Evolutionary conservation across 2,329 filamentous ascomycete genomes (phyloP).

Genomic region (Epichloe scottii): DNA sequence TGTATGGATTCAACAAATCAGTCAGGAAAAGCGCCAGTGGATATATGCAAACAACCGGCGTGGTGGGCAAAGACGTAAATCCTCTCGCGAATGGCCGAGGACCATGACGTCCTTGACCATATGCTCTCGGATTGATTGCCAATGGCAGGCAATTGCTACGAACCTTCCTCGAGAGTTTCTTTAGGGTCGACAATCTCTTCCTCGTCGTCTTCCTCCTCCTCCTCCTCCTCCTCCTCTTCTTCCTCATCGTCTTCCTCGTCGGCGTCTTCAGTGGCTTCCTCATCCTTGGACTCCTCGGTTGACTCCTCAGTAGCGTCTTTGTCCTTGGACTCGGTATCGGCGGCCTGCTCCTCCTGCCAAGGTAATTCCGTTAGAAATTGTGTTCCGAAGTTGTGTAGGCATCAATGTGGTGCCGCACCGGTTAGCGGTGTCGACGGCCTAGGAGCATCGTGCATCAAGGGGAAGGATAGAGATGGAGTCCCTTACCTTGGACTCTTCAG

Average conservation of each 20-base stretch:
- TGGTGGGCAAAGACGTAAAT: background rate
- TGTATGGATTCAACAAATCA: conserved; percentile 28
- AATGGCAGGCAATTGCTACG: conserved; percentile 25
- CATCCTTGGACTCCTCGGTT: conserved; percentile 15
- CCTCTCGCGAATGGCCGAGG: conserved; percentile 1
- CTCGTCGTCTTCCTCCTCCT: conserved; percentile 56
- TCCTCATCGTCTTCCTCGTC: conserved; percentile 38
- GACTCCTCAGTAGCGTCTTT: conserved; percentile 13
- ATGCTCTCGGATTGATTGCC: too few relatives aligned
- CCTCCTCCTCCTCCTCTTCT: conserved; percentile 44
- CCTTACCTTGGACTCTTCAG: conserved; percentile 49
- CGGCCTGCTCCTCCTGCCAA: conserved; percentile 24
- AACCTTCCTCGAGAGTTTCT: conserved; percentile 84
- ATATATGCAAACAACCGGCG: background rate
- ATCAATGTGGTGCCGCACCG: background rate
- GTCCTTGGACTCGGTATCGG: conserved; percentile 43
- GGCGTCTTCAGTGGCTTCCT: conserved; percentile 28
- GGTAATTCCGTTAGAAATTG: background rate
- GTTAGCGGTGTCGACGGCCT: background rate
- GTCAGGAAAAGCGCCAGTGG: conserved; percentile 8
- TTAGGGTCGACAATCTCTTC: conserved; percentile 82
- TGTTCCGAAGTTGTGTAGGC: background rate
- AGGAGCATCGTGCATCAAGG: background rate
- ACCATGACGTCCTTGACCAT: background rate
- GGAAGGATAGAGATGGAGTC: background rate